Base-by-base conservation (phyloP, 2,329 filamentous ascomycete species). In the Bisporella sp. region DNA sequence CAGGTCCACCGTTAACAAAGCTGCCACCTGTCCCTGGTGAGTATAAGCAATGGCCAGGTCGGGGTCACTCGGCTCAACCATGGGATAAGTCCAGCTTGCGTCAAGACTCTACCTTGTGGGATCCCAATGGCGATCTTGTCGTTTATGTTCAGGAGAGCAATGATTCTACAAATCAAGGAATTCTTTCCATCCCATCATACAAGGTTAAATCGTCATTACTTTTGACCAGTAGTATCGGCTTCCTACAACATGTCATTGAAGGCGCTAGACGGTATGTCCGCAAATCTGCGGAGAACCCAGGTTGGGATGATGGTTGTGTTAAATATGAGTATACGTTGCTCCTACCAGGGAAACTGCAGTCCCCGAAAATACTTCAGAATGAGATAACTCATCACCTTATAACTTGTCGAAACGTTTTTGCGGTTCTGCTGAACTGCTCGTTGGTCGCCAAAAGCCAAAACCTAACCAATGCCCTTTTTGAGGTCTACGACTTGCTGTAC, bases 391-490 rank as follows among this genome's bases (percentile, higher is more conserved):
- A 79, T 1, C 73, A 85, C 55, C 79, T 83, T 56, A 73, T 87
- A 44, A 82, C 84, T 0, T 84, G 83, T 1, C 77, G 84, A 21
- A 88, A 87, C 59, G 77, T 87, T 42, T 81, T 88, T 57, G 84
- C 83, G 0, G 66, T 87, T 33, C 65, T 87, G 2, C 82, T 80
- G 58, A 74, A 79, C 47, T 78, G 79, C 28, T 82, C 83, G 0
- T 71, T 87, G 0, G 82, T 87, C 2, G 84, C 84, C 0, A 60
- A 79, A 21, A 21, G 21, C 21, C 21, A 21, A 1, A 81, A 82
- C 4, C 64, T 87, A 0, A 77, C 76, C 56, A 80, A 85, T 57
- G 81, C 83, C 35, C 67, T 88, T 5, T 71, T 70, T 0, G 84
- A 86, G 57, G 68, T 88, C 0, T 79, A 6, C 76, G 84, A 2